Conservation (phyloP, 1,284 basidiomycete genomes). For the Ustilago shanxiensis region DNA sequence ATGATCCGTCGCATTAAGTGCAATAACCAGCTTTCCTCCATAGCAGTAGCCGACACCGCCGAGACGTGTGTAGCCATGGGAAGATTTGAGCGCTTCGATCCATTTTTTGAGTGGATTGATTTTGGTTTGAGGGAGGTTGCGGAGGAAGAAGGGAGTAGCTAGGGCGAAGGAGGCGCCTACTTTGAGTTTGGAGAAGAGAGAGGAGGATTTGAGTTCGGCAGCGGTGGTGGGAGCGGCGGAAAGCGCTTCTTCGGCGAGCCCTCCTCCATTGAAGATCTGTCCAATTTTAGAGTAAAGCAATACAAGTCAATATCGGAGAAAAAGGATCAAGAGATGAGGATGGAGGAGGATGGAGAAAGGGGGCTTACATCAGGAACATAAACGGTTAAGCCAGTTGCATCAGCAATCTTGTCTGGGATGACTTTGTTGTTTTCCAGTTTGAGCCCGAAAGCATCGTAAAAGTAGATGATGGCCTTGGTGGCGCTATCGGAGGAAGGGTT, state of each 20-base stretch:
- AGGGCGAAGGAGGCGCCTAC: constrained; percentile 13
- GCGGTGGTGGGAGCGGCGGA: constrained; percentile 35
- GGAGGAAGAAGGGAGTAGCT: constrained; percentile 37
- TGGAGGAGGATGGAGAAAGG: neutral
- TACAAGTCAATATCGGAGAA: neutral
- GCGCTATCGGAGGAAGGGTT: constrained; percentile 38
- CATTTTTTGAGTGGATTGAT: constrained; percentile 29
- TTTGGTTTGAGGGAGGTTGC: constrained; percentile 33
- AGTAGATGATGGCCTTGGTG: constrained; percentile 73
- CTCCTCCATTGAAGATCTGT: constrained; percentile 49
- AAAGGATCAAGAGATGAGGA: neutral
- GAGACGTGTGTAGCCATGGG: constrained; percentile 75
- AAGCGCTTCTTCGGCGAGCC: constrained; percentile 24
- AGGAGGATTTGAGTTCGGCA: constrained; percentile 18
- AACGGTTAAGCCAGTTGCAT: constrained; percentile 75
- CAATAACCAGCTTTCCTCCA: constrained; percentile 72
- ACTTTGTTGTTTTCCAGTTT: constrained; percentile 73
- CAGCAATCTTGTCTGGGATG: constrained; percentile 76
- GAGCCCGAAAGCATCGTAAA: constrained; percentile 75
- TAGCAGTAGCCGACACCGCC: constrained; percentile 79
- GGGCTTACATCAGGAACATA: constrained; percentile 72
- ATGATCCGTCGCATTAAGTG: constrained; percentile 61
- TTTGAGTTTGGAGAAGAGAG: constrained; percentile 39
- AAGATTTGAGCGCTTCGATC: constrained; percentile 70
- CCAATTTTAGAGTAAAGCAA: neutral